phyloP scores from a whole-genome alignment of 2,329 filamentous ascomycete species.

The Penicillium expansum region DNA sequence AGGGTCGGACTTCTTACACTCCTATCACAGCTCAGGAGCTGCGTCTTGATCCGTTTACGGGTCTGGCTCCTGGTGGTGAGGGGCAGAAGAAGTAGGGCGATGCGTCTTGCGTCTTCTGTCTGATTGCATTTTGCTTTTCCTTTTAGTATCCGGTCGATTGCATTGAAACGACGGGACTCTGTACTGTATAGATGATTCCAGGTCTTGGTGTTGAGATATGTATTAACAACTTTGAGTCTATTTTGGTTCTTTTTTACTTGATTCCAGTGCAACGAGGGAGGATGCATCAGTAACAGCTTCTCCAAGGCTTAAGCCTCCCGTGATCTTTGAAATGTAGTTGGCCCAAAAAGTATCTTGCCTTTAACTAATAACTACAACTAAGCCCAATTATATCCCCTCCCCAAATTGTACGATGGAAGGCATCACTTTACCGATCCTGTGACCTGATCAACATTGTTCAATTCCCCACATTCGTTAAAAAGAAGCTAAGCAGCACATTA shows the following conservation, averaged over 20 bases:
- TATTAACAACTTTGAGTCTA: conserved; percentile 26
- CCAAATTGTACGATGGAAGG: not conserved
- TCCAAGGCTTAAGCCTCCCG: not conserved
- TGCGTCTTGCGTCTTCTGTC: not conserved
- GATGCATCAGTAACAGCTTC: not conserved
- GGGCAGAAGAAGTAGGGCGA: conserved; percentile 8
- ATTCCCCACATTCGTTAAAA: no score
- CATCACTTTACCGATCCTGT: no score
- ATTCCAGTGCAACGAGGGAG: not conserved
- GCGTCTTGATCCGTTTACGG: conserved; percentile 27
- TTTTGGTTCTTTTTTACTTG: conserved; percentile 7
- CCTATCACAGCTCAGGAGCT: conserved; percentile 25
- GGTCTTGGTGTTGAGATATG: conserved; percentile 23
- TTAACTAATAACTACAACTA: not conserved
- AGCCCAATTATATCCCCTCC: not conserved
- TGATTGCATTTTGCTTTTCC: conserved; percentile 4
- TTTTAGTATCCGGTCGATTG: conserved; percentile 16
- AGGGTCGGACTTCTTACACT: conserved; percentile 61
- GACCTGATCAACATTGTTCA: no score
- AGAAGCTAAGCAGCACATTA: not conserved
- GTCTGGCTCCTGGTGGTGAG: conserved; percentile 12
- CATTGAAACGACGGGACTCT: conserved; percentile 23
- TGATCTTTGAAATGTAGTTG: not conserved
- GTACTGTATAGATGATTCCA: conserved; percentile 37
- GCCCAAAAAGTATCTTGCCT: no score